Base-by-base conservation (phyloP, 371 early-diverging fungal species). In the Thermomucor indicae-seudaticae region DNA sequence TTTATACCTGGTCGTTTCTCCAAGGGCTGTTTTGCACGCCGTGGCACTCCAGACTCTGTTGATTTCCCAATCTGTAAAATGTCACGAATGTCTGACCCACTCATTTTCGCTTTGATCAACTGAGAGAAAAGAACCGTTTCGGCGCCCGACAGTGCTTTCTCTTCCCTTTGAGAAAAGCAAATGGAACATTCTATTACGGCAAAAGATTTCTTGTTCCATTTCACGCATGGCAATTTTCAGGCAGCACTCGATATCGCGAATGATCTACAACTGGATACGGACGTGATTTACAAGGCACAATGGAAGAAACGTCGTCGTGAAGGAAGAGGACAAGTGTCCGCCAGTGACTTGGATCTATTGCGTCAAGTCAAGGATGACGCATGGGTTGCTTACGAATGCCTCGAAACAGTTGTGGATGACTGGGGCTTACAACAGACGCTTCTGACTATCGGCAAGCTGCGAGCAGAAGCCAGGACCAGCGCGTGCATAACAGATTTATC, bases 11-110 rank as follows among this genome's bases (percentile, higher is more conserved):
- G 78, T 57, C 83, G 70, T 56, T 77, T 70, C 52, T 81, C 76
- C 19, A 60, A 40, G 1, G 70, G 55, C 44, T 67, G 57, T 43
- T 64, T 70, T 40, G 60, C 24, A 51, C 64, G 56, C 48, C 53
- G 60, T 37, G 44, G 55, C 6, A n/a, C n/a, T 20, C 29, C 23
- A 2, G 62, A 62, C 49, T 73, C 79, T 12, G 70, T 37, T 23
- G 80, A 60, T 54, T 72, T 64, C 6, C 56, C 57, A 38, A 85
- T 55, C 50, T 81, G 78, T 35, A 85, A 61, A 54, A 85, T 85
- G 54, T 85, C 86, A 20, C 84, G 78, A 51, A 85, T 73, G 51
- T 85, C 86, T 49, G 71, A 80, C 47, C 81, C 74, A 49, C 78
- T 80, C 62, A 76, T 75, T 37, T 3, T 14, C 8, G 37, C 16